Conservation (phyloP, 2,329 filamentous ascomycete genomes). For the Aphanoascus verrucosus region DNA sequence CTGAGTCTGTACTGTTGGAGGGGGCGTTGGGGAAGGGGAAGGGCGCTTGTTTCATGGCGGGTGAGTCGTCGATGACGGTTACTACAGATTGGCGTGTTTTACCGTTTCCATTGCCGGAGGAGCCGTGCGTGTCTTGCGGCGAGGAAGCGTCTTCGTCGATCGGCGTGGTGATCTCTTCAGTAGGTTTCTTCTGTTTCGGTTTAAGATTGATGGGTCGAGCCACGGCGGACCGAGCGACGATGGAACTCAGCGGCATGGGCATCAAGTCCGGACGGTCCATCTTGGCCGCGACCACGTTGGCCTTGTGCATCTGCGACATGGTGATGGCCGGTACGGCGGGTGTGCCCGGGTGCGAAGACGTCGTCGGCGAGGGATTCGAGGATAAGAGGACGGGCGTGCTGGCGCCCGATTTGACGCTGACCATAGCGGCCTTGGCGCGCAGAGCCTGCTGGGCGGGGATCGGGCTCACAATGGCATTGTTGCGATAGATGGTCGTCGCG, state of each 20-base stretch:
- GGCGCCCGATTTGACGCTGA: conserved; percentile 71
- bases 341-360: conserved; percentile 29
- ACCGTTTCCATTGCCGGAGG: too few species aligned
- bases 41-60: conserved; percentile 20
- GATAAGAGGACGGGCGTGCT: conserved; percentile 34
- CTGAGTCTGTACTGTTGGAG: too few species aligned
- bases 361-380: conserved; percentile 25
- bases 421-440: conserved; percentile 78
- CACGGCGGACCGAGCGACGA: conserved; percentile 35
- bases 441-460: conserved; percentile 75
- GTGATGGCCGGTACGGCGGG: conserved; percentile 67
- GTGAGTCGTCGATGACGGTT: conserved; percentile 24
- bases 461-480: conserved; percentile 71
- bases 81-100: conserved; percentile 18
- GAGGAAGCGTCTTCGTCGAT: conserved; percentile 22
- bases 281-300: conserved; percentile 24
- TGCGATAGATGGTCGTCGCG: conserved; percentile 87
- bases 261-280: conserved; percentile 10
- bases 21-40: too few species aligned
- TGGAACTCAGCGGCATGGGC: conserved; percentile 27
- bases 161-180: background rate
- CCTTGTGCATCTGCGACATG: conserved; percentile 32
- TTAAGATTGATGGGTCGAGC: conserved; percentile 38
- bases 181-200: conserved; percentile 5
- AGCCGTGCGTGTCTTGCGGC: conserved; percentile 23